Evolutionary conservation across 352 stramenopile species (phyloP), one percentile per base, ranked within the genome.

Genomic region (Globisporangium parvum): DNA sequence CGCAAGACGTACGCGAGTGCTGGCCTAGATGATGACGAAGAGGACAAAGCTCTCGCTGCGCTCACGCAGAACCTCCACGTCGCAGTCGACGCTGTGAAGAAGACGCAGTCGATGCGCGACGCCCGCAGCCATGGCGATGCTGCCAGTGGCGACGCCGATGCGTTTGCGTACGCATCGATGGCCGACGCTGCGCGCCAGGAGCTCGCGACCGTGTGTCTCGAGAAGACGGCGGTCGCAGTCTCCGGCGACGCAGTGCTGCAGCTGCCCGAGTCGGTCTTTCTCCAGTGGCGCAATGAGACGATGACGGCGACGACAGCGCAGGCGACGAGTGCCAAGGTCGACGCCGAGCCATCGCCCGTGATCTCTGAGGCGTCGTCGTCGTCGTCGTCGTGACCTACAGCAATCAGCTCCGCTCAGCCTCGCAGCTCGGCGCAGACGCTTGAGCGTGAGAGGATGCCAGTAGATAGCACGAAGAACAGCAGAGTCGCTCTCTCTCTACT

Each of bases 181-280:
- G 74, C 81, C 44, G 78, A 89, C 50, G 73, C 89, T 35, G 61
- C 76, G 35, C 65, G 63, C 2, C 76, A 86, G 57, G 62, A 88
- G 52, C 55, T 88, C 33, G 74, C 76, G 28, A 84, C 74, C 23
- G 80, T 84, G n/a, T 80, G 70, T 48, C 71, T 88, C 20, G 80
- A 93, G 57, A 71, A 69, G 28, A 89, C 80, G 24, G 74, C 80
- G 1, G 67, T 90, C 46, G 80, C 82, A 24, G 78, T 87, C 26
- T 88, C 82, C 3, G 82, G 82, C 0, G 80, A 91, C 42, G 82
- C 82, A 1, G 73, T 88, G 52, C 49, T 93, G 53, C 73, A 88
- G 47, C 62, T 93, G 21, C 70, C 82, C 10, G 73, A 87, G 69
- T 87, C 74, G 6, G 68, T 85, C 14, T 88, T 85, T 47, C 69